Conservation (phyloP, 495 filamentous ascomycete species). For the Penicillium coffeae region DNA sequence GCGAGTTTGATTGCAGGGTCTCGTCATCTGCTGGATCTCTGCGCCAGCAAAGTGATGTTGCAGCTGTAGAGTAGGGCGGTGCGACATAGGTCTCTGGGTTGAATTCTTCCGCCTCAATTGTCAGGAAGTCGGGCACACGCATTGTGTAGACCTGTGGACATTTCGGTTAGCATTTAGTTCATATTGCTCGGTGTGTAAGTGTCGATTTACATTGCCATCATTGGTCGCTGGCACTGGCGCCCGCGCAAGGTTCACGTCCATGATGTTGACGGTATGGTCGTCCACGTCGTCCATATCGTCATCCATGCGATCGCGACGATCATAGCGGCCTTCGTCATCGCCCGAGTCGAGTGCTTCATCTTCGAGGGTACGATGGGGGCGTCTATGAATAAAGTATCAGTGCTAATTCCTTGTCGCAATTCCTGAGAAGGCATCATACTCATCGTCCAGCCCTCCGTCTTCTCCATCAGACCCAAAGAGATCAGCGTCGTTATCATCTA, state of each 20-base stretch:
- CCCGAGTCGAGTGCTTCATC: conserved; percentile 80
- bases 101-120: conserved; percentile 70
- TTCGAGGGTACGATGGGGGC: conserved; percentile 52
- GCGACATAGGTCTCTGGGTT: conserved; percentile 67
- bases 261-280: conserved; percentile 53
- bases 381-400: conserved; percentile 33
- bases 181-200: background rate
- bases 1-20: conserved; percentile 69
- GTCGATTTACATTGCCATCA: conserved; percentile 53
- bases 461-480: conserved; percentile 60
- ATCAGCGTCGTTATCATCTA: conserved; percentile 53
- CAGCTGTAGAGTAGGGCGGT: conserved; percentile 62
- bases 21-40: conserved; percentile 57
- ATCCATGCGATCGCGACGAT: conserved; percentile 49
- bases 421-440: conserved; percentile 27
- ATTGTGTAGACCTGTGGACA: conserved; percentile 66
- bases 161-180: background rate
- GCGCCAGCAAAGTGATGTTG: conserved; percentile 67
- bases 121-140: conserved; percentile 75
- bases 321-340: conserved; percentile 60
- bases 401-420: conserved; percentile 24
- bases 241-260: conserved; percentile 56
- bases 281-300: conserved; percentile 41
- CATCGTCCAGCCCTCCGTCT: conserved; percentile 39
- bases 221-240: conserved; percentile 68